phyloP scores from a whole-genome alignment of 176 grass and related monocot species.

The Musa beccarii region DNA sequence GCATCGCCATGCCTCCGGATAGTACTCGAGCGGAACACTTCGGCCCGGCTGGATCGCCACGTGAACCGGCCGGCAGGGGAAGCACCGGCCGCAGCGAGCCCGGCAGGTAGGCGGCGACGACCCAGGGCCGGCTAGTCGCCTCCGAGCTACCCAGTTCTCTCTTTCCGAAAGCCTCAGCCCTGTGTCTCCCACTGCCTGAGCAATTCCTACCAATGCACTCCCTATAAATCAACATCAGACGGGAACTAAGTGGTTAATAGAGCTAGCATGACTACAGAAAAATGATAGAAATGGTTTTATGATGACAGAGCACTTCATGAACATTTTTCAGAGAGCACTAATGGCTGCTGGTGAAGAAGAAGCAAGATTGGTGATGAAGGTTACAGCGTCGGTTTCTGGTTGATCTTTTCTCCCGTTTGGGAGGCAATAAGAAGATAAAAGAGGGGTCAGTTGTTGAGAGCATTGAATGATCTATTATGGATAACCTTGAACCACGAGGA shows the following conservation, averaged over 20 bases:
- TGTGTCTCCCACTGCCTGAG: neutral
- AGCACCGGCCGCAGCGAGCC: slow-evolving; percentile 48
- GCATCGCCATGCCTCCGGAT: slow-evolving; percentile 87
- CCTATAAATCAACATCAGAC: neutral
- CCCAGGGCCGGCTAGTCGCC: slow-evolving; percentile 26
- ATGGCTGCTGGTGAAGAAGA: too few relatives aligned
- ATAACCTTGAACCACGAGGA: neutral
- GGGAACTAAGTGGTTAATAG: neutral
- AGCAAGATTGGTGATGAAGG: too few relatives aligned
- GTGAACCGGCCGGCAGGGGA: slow-evolving; percentile 42
- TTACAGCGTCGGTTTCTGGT: too few relatives aligned
- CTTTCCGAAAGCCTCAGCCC: neutral
- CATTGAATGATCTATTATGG: too few relatives aligned
- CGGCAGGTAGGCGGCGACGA: slow-evolving; percentile 61
- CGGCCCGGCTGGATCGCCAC: slow-evolving; percentile 58
- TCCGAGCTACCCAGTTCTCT: neutral
- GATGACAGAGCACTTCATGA: too few relatives aligned
- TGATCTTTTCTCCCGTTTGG: neutral
- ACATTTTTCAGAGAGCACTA: too few relatives aligned
- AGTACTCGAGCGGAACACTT: slow-evolving; percentile 59
- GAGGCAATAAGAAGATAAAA: neutral
- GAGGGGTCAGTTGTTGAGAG: neutral
- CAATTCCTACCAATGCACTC: neutral
- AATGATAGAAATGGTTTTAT: too few relatives aligned
- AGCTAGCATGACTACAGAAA: neutral